Evolutionary conservation across 352 stramenopile species (phyloP).

Genomic region (Paralagenidium karlingii): DNA sequence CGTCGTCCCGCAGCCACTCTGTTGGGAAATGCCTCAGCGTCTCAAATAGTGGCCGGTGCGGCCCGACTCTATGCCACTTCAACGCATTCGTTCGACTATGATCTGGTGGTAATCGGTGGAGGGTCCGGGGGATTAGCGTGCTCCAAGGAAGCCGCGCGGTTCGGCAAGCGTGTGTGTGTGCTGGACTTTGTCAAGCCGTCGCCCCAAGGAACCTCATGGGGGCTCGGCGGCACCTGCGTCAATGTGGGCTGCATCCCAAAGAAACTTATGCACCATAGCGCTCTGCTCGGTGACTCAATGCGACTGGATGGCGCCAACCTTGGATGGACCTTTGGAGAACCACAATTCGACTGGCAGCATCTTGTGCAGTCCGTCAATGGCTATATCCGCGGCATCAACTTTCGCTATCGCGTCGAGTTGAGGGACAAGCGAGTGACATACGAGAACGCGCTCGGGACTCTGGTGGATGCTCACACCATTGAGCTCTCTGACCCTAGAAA

Average conservation of each 20-base stretch:
- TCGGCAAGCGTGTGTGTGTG: conserved; percentile 91
- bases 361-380: conserved; percentile 91
- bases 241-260: conserved; percentile 99
- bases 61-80: too few relatives aligned
- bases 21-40: too few relatives aligned
- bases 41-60: too few relatives aligned
- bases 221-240: conserved; percentile 95
- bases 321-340: conserved; percentile 59
- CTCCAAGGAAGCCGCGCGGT: conserved; percentile 89
- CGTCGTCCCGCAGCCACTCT: too few relatives aligned
- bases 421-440: conserved; percentile 93
- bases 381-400: conserved; percentile 97
- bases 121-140: conserved; percentile 86
- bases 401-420: conserved; percentile 96
- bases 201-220: conserved; percentile 81
- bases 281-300: conserved; percentile 83
- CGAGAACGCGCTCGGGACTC: conserved; percentile 88
- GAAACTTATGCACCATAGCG: conserved; percentile 98
- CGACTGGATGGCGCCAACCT: conserved; percentile 81
- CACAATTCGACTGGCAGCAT: conserved; percentile 83
- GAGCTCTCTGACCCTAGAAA: conserved; percentile 82
- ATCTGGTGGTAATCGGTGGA: conserved; percentile 70
- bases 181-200: conserved; percentile 93
- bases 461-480: conserved; percentile 90
- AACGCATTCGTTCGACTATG: conserved; percentile 82